A percentile compares a stretch with the other conserved stretches of the same genome.
Evolutionary conservation across 192 early-diverging fungal species (phyloP).

Genomic region (Coemansia sp.): DNA sequence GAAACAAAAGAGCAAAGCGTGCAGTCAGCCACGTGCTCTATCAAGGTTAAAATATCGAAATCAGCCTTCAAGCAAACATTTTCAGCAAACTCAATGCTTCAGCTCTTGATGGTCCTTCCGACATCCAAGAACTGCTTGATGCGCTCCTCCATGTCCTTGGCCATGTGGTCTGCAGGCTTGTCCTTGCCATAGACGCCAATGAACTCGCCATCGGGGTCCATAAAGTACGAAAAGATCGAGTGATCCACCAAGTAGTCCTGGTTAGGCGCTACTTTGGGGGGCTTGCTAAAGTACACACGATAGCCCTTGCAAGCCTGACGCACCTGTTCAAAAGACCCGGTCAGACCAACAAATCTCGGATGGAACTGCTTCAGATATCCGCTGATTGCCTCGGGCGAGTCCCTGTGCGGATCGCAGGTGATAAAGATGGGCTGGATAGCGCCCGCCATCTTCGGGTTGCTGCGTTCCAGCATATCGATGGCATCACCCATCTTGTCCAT

Average conservation of each 20-base stretch:
- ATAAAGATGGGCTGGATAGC: constrained; percentile 89
- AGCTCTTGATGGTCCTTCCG: constrained; percentile 22
- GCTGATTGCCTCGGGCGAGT: constrained; percentile 77
- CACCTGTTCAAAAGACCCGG: constrained; percentile 83
- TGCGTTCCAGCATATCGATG: constrained; percentile 63
- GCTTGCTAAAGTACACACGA: constrained; percentile 93
- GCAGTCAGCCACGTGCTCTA: not conserved
- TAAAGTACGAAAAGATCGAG: constrained; percentile 97
- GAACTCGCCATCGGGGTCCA: constrained; percentile 89
- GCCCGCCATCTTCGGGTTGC: constrained; percentile 53
- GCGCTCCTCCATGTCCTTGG: constrained; percentile 31
- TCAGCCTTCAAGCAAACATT: no score
- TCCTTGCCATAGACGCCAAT: constrained; percentile 90
- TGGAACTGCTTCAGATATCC: constrained; percentile 89
- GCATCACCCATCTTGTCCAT: constrained; percentile 95
- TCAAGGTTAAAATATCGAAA: not conserved
- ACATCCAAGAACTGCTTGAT: constrained; percentile 25
- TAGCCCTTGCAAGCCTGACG: constrained; percentile 83
- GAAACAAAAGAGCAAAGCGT: not conserved
- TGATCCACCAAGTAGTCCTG: constrained; percentile 98
- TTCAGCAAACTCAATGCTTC: not conserved
- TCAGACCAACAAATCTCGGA: constrained; percentile 88
- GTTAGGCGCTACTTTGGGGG: constrained; percentile 73
- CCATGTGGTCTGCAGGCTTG: constrained; percentile 42
- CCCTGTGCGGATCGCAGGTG: constrained; percentile 94